Base-by-base conservation (phyloP, 495 filamentous ascomycete genomes). In the Aspergillus diversus region DNA sequence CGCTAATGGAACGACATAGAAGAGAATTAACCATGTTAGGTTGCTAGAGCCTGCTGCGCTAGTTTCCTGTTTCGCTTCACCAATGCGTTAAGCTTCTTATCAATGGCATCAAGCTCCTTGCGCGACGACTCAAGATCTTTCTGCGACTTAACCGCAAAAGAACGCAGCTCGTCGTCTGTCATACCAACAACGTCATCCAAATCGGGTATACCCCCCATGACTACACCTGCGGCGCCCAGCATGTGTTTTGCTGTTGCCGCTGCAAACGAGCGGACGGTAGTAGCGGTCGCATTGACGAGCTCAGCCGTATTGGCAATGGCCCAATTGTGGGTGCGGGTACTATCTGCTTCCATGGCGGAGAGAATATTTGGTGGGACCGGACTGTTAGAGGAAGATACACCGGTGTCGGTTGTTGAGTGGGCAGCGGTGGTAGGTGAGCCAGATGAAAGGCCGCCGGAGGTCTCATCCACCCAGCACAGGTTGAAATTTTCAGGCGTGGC, bases 41-140 rank as follows among this genome's bases (percentile, higher is more conserved):
- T 66, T 46, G 71, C 60, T 33, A 81, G 49, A 9, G 79, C 79
- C 62, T 79, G 77, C 35, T 78, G 77, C 48, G 75, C 77, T 15
- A 80, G 66, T 64, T 80, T 81, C 68, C 75, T 79, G 67, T 84
- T 84, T 37, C 77, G 77, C 47, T 82, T 82, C 46, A 84, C 73
- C 37, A 84, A 57, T 7, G 72, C 80, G 48, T 70, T 69, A 33
- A 84, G 71, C 57, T 80, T 80, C 68, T 81, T 81, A 57, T 81
- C 79, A 33, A 80, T 70, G 1, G 68, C 33, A 49, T 81, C 79
- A 33, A 78, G 60, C 5, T 81, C 79, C 66, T 80, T 81, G 6
- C 79, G 75, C 9, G 74, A 77, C 8, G 37, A 48, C 59, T 81
- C 79, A 33, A 80, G 64, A 17, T 80, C 77, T 47, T 77, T 79